These are phyloP conservation scores for Chaetomium olivaceum DNA, from an alignment of 2,329 filamentous ascomycete species.

Conservation along the genomic window DNA sequence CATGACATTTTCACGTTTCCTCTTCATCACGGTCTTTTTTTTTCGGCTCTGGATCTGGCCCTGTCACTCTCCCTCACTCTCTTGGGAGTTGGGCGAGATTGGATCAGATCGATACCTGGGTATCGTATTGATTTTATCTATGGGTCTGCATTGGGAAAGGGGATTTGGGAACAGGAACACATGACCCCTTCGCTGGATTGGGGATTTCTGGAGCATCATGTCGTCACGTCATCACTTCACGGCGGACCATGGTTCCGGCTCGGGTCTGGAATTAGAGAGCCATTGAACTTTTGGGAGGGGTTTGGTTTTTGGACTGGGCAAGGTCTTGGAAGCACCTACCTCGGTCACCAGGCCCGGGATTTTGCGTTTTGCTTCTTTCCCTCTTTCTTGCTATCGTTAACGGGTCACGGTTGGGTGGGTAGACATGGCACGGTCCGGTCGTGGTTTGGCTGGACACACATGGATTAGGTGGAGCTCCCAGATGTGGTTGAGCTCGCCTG, in stretches of 20 bases:
- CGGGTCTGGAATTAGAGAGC: neutral
- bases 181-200: too few species aligned
- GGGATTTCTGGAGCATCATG: constrained; percentile 1
- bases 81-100: neutral
- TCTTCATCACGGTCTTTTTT: constrained; percentile 15
- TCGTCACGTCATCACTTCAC: neutral
- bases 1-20: neutral
- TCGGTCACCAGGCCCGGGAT: neutral
- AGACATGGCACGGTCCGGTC: constrained; percentile 1
- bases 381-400: constrained; percentile 17
- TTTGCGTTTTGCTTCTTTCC: constrained; percentile 5
- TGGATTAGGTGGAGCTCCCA: neutral
- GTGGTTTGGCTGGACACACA: neutral
- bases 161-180: too few species aligned
- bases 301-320: neutral
- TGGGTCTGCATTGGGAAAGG: neutral
- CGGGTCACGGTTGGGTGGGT: neutral
- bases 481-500: neutral
- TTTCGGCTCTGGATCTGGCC: neutral
- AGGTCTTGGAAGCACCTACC: neutral
- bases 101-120: constrained; percentile 7
- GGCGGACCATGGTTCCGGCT: constrained; percentile 1
- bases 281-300: neutral
- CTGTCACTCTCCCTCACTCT: neutral
- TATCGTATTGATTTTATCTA: neutral